A percentile compares a stretch with the other conserved stretches of the same genome.
phyloP scores from a whole-genome alignment of 2,329 filamentous ascomycete genomes.

The Aspergillus hiratsukae region DNA sequence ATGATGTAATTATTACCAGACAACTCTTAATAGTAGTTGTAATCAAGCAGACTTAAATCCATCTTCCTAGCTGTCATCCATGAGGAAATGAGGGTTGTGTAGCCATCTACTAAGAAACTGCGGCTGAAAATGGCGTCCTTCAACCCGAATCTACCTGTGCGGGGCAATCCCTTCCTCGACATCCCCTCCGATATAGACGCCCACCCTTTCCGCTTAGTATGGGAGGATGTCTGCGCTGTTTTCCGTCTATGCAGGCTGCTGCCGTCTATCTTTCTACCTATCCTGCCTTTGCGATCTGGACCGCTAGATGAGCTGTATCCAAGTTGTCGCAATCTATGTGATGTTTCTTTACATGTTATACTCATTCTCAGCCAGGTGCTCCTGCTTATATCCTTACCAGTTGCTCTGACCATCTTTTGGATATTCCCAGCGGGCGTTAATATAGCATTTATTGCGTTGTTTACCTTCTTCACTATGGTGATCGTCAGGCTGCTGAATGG shows the following conservation, averaged over 20 bases:
- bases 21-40: not conserved
- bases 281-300: not conserved
- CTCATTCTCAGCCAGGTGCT: not conserved
- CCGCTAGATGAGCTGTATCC: conserved; percentile 2
- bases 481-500: not conserved
- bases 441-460: not conserved
- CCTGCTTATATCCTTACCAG: not conserved
- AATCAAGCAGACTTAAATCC: not conserved
- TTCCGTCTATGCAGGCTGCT: not conserved
- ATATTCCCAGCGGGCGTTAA: not conserved
- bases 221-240: conserved; percentile 1
- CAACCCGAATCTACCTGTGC: not conserved
- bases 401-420: not conserved
- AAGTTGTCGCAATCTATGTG: not conserved
- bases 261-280: not conserved
- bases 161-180: conserved; percentile 2
- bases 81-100: not conserved
- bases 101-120: not conserved
- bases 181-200: conserved; percentile 3
- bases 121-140: conserved; percentile 3
- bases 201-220: not conserved
- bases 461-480: not conserved
- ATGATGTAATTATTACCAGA: not conserved
- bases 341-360: not conserved
- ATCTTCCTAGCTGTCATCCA: not conserved